phyloP scores from a whole-genome alignment of 202 grass and related monocot species.

The Cymbopogon flexuosus region DNA sequence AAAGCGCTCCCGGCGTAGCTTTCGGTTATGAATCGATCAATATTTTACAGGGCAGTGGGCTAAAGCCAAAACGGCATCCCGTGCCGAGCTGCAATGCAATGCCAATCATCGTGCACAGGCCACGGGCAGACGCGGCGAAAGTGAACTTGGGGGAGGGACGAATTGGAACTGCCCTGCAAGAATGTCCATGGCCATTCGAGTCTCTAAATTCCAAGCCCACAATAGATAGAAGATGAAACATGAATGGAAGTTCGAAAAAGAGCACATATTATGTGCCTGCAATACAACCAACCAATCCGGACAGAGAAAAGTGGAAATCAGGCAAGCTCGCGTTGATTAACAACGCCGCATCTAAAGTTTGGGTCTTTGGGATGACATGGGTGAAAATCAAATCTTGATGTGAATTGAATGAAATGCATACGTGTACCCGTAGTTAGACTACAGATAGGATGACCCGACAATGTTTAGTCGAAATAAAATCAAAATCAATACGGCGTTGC shows the following conservation, averaged over 20 bases:
- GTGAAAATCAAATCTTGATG: neutral
- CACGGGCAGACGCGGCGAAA: neutral
- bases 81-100: neutral
- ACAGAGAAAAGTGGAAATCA: neutral
- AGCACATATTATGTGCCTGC: neutral
- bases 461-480: no score
- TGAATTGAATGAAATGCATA: no score
- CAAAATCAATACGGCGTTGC: no score
- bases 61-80: neutral
- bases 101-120: neutral
- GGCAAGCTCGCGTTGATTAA: neutral
- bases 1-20: neutral
- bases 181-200: neutral
- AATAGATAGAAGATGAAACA: neutral
- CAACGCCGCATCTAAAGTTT: neutral
- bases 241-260: neutral
- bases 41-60: neutral
- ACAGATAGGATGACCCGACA: no score
- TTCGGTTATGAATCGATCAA: neutral
- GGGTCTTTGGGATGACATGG: neutral
- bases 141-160: neutral
- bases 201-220: neutral
- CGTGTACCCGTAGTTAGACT: no score
- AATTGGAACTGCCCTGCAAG: neutral
- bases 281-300: no score